Conservation (phyloP, 495 filamentous ascomycete genomes). For the Aspergillus panamensis region DNA sequence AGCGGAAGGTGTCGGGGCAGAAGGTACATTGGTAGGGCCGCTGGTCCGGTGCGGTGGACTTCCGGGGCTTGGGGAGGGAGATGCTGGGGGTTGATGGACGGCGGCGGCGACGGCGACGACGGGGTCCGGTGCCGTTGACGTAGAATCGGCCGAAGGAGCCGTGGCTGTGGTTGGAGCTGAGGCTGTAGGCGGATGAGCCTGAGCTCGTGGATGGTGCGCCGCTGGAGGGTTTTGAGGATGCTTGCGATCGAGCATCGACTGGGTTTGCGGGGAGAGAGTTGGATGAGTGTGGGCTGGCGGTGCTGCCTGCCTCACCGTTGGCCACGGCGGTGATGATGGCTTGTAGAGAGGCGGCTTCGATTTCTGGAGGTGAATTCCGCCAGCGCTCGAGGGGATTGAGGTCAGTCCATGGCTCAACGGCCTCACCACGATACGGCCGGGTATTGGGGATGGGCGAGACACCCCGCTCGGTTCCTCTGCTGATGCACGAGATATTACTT, state of each 20-base stretch:
- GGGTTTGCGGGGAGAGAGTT: not conserved
- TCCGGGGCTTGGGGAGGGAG: not conserved
- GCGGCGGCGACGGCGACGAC: not conserved
- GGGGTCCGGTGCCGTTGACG: conserved; percentile 3
- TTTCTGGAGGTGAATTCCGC: conserved; percentile 69
- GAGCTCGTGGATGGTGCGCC: conserved; percentile 31
- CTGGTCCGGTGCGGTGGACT: not conserved
- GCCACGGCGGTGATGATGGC: conserved; percentile 64
- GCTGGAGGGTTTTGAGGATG: conserved; percentile 39
- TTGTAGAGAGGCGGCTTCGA: conserved; percentile 66
- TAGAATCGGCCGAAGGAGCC: conserved; percentile 50
- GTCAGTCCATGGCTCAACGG: not conserved
- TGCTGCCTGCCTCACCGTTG: not conserved
- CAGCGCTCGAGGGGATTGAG: conserved; percentile 62
- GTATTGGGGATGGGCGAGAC: no score
- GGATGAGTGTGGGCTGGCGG: not conserved
- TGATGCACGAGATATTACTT: no score
- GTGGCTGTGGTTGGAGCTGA: conserved; percentile 50
- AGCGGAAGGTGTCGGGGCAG: conserved; percentile 73
- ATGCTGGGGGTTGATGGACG: no score
- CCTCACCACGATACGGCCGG: no score
- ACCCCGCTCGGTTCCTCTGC: no score
- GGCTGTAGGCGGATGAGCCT: conserved; percentile 40
- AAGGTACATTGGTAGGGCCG: conserved; percentile 69
- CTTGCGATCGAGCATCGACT: conserved; percentile 5